A percentile compares a stretch with the other conserved stretches of the same genome.
phyloP scores from a whole-genome alignment of 345 rosid genomes.

The Euclidium syriacum region DNA sequence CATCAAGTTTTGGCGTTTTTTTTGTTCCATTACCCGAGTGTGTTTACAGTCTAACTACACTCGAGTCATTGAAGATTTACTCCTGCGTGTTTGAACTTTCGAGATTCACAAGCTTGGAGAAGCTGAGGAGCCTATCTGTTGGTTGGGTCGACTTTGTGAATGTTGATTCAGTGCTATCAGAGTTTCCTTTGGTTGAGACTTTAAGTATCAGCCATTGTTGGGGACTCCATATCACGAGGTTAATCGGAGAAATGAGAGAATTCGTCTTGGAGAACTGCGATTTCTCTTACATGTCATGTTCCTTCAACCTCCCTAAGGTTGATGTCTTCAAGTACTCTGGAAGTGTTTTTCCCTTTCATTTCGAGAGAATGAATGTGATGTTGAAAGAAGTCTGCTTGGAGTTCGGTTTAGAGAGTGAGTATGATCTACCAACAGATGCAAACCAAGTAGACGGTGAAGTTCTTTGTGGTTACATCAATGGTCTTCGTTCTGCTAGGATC shows the following conservation, averaged over 20 bases:
- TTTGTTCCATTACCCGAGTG: constrained; percentile 21
- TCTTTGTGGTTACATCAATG: too few species aligned
- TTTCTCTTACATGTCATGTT: neutral
- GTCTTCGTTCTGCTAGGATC: constrained; percentile 7
- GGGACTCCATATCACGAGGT: neutral
- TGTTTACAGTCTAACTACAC: neutral
- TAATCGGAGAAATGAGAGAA: neutral
- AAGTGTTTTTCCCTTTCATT: neutral
- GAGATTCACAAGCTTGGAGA: neutral
- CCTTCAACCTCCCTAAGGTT: constrained; percentile 17
- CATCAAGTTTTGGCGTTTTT: neutral
- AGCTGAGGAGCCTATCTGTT: constrained; percentile 26
- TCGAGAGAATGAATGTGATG: neutral
- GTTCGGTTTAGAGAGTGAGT: too few species aligned
- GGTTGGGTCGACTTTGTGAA: constrained; percentile 32
- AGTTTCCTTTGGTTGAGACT: constrained; percentile 31
- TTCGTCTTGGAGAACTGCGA: constrained; percentile 33
- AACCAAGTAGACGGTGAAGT: too few species aligned
- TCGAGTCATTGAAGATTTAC: constrained; percentile 26
- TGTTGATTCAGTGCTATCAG: neutral
- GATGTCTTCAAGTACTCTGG: constrained; percentile 34
- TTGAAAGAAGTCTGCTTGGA: constrained; percentile 30
- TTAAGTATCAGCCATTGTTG: constrained; percentile 34
- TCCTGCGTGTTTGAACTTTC: constrained; percentile 15
- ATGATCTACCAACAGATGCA: too few species aligned